Evolutionary conservation across 352 stramenopile genomes (phyloP).

Genomic region (Phytopythium chamaehyphon): DNA sequence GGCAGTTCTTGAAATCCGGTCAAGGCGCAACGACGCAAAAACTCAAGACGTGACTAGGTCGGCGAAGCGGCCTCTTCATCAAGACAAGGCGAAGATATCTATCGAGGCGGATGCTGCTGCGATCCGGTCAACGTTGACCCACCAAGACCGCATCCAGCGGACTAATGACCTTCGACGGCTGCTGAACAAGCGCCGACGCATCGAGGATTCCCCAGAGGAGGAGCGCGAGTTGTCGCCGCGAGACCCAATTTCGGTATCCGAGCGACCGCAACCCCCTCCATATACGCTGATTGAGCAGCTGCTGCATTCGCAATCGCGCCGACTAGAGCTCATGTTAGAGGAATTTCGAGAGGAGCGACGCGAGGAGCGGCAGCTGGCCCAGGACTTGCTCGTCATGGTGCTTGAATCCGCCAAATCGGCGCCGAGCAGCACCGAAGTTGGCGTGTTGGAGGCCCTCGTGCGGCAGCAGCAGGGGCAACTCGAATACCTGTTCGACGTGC

Average conservation of each 20-base stretch:
- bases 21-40: constrained; percentile 8
- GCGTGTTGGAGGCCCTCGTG: constrained; percentile 25
- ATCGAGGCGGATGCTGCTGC: no score
- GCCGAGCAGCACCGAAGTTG: constrained; percentile 17
- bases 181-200: no score
- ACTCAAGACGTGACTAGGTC: constrained; percentile 14
- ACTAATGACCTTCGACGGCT: no score
- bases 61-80: constrained; percentile 10
- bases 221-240: constrained; percentile 5
- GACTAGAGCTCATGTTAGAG: constrained; percentile 26
- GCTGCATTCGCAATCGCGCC: constrained; percentile 26
- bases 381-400: constrained; percentile 34
- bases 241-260: background rate
- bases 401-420: constrained; percentile 11
- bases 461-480: constrained; percentile 37
- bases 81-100: constrained; percentile 1
- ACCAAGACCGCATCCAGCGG: no score
- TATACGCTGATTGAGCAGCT: constrained; percentile 24
- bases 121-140: no score
- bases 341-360: constrained; percentile 39
- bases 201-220: constrained; percentile 2
- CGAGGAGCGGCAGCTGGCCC: constrained; percentile 33
- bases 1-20: constrained; percentile 5
- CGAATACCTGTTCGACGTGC: constrained; percentile 26
- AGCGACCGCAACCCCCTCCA: constrained; percentile 14